Evolutionary conservation across 2,329 filamentous ascomycete species (phyloP).

Genomic region (Scedosporium boydii): DNA sequence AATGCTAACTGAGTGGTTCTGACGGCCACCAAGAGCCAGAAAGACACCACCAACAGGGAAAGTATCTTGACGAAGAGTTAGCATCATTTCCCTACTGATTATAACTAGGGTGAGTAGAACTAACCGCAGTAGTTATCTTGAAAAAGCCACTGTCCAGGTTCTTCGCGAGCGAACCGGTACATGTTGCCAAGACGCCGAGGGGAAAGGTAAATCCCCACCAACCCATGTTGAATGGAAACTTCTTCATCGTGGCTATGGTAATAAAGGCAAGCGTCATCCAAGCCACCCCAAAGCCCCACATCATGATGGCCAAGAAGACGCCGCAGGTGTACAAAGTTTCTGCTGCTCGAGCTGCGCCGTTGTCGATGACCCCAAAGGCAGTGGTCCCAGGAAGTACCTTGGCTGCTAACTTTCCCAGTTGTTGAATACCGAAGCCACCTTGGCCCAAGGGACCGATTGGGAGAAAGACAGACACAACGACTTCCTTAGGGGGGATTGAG

Average conservation of each 20-base stretch:
- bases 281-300: constrained; percentile 35
- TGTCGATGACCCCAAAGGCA: constrained; percentile 30
- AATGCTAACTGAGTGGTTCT: constrained; percentile 27
- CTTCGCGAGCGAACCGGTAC: constrained; percentile 26
- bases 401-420: constrained; percentile 38
- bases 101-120: background rate
- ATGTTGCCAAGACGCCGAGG: constrained; percentile 33
- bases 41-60: constrained; percentile 27
- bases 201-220: constrained; percentile 41
- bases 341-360: constrained; percentile 24
- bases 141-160: constrained; percentile 34
- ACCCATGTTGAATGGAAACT: constrained; percentile 35
- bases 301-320: constrained; percentile 30
- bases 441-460: constrained; percentile 59
- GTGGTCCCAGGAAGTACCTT: constrained; percentile 26
- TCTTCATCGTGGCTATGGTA: constrained; percentile 27
- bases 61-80: constrained; percentile 19
- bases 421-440: constrained; percentile 50
- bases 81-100: background rate
- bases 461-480: constrained; percentile 58
- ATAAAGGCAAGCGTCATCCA: constrained; percentile 34
- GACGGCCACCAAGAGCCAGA: constrained; percentile 31
- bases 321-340: constrained; percentile 50
- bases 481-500: constrained; percentile 55
- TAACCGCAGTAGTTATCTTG: constrained; percentile 27